These are phyloP conservation scores for Colletotrichum sp. DNA, from an alignment of 2,329 filamentous ascomycete genomes.

Conservation along the genomic window DNA sequence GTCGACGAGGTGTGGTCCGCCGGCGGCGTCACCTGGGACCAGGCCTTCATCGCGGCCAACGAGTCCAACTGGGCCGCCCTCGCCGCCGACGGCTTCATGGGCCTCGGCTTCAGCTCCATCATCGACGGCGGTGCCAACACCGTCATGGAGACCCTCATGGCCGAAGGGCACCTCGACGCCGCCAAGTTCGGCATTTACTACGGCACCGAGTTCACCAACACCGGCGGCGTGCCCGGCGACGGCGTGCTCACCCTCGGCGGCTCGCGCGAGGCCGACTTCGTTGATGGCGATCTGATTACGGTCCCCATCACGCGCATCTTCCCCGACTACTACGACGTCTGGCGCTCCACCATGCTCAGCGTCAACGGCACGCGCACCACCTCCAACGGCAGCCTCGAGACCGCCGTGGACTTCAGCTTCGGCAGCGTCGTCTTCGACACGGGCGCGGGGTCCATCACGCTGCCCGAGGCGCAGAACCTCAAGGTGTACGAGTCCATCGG, in stretches of 20 bases:
- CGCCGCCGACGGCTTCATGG: slow-evolving; percentile 38
- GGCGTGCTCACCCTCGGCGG: slow-evolving; percentile 36
- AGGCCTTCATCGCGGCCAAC: slow-evolving; percentile 34
- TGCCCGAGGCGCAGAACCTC: slow-evolving; percentile 28
- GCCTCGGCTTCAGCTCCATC: slow-evolving; percentile 36
- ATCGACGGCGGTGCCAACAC: slow-evolving; percentile 31
- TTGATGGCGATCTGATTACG: slow-evolving; percentile 15
- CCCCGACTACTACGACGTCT: slow-evolving; percentile 32
- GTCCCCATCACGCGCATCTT: slow-evolving; percentile 19
- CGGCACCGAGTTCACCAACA: slow-evolving; percentile 22
- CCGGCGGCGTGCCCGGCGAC: slow-evolving; percentile 1
- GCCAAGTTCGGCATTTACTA: slow-evolving; percentile 37
- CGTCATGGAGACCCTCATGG: slow-evolving; percentile 36
- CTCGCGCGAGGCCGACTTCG: slow-evolving; percentile 33
- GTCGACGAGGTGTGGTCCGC: slow-evolving; percentile 30
- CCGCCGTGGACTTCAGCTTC: background rate
- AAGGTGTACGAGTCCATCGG: slow-evolving; percentile 36
- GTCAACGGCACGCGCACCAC: slow-evolving; percentile 18
- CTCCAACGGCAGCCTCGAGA: background rate
- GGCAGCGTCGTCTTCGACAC: slow-evolving; percentile 35
- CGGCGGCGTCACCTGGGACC: slow-evolving; percentile 26
- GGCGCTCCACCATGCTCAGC: slow-evolving; percentile 30
- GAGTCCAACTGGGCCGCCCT: slow-evolving; percentile 30
- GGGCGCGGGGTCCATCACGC: slow-evolving; percentile 29
- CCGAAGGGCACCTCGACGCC: slow-evolving; percentile 29